Evolutionary conservation across 345 rosid species (phyloP), one percentile per base, ranked within the genome.

Genomic region (Alliaria petiolata): DNA sequence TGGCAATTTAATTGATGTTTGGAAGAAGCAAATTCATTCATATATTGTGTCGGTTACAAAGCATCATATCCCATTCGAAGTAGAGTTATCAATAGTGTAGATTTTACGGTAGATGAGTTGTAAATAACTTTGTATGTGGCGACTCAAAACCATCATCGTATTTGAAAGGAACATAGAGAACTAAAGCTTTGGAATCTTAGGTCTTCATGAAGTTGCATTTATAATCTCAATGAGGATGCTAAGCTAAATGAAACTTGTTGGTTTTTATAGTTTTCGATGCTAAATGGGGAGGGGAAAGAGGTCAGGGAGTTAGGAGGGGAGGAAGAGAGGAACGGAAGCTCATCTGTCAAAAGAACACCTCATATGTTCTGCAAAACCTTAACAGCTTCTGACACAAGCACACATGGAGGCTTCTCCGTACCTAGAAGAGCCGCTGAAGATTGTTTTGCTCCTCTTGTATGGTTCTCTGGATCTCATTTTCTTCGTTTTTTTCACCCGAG

Each of bases 381-480:
- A 50, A 90, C 96, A 19, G 96, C 96, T 76, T 87, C 97, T 62
- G 97, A 90, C 79, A 90, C 97, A 42, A 90, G 97, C 80, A 90
- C 97, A 4, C 97, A 91, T 79, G 97, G 97, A 65, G 97, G 97
- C 49, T 91, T 91, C 80, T 91, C 97, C 3, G 97, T 91, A 55
- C 95, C 95, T 7, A 86, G 97, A 40, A 74, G 97, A 80, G 95
- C 92, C 40, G 97, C 97, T 9, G 97, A 91, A 78, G 97, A 91
- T 69, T 91, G 97, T 73, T 89, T 91, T 22, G 83, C 97, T 75
- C 89, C 91, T 62, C 84, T 91, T 80, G 97, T 91, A 70, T 10
- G 62, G 15, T 57, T 71, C 64, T 65, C 9, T 57, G 38, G 2
- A 8, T 22, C 30, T 62, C 33, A 15, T 59, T 11, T 59, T 14